Evolutionary conservation across 2,329 filamentous ascomycete genomes (phyloP).

Genomic region (Cladophialophora psammophila): DNA sequence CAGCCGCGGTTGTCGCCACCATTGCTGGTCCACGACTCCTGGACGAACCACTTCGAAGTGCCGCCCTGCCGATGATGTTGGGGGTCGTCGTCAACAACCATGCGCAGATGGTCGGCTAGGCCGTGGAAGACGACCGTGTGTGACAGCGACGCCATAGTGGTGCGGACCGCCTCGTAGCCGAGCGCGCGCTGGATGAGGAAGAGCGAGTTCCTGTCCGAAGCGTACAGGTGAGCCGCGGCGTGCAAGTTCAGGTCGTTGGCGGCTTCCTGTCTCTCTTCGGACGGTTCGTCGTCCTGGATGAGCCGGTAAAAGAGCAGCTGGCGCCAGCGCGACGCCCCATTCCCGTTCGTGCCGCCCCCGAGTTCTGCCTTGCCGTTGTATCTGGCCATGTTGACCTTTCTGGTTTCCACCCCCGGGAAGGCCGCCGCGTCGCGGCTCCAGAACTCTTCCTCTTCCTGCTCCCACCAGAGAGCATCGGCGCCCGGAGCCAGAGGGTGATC

Average conservation of each 20-base stretch:
- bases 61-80: constrained; percentile 19
- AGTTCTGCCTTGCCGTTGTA: constrained; percentile 52
- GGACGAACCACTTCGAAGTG: constrained; percentile 56
- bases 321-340: constrained; percentile 47
- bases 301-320: constrained; percentile 58
- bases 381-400: constrained; percentile 61
- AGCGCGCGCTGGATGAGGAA: constrained; percentile 60
- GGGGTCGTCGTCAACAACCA: constrained; percentile 46
- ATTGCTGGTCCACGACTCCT: constrained; percentile 57
- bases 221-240: constrained; percentile 65
- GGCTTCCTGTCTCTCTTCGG: constrained; percentile 34
- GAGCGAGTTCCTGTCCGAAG: constrained; percentile 63
- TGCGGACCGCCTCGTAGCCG: constrained; percentile 50
- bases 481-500: constrained; percentile 47
- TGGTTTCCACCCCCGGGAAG: constrained; percentile 55
- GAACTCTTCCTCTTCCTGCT: constrained; percentile 40
- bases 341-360: constrained; percentile 32
- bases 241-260: constrained; percentile 59
- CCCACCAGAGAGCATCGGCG: constrained; percentile 50
- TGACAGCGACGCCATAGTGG: constrained; percentile 56
- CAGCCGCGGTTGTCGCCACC: constrained; percentile 55
- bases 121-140: constrained; percentile 59
- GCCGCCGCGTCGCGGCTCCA: constrained; percentile 43
- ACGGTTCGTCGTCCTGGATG: constrained; percentile 49
- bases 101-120: constrained; percentile 49